Evolutionary conservation across 2,329 filamentous ascomycete genomes (phyloP).

Genomic region (Thelonectria blattea): DNA sequence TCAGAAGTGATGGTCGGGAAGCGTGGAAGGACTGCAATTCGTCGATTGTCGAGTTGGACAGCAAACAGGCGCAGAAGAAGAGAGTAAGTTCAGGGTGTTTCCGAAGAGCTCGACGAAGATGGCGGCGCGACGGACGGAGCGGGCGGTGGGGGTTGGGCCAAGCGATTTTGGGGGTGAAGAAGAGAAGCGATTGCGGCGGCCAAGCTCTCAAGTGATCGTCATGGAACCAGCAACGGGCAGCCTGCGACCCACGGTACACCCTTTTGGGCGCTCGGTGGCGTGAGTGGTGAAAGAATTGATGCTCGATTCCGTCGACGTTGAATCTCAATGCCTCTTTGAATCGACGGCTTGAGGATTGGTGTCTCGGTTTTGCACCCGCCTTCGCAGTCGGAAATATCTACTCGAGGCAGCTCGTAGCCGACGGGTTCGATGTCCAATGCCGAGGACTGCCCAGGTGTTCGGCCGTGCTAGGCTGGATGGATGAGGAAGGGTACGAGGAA

Average conservation of each 20-base stretch:
- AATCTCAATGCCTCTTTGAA: constrained; percentile 2
- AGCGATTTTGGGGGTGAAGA: constrained; percentile 25
- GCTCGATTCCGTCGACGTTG: constrained; percentile 2
- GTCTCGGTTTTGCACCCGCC: no score
- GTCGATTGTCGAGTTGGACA: constrained; percentile 12
- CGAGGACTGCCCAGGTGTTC: not conserved
- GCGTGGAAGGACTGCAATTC: constrained; percentile 16
- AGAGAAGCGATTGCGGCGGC: constrained; percentile 18
- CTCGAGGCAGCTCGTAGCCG: not conserved
- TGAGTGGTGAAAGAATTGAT: constrained; percentile 6
- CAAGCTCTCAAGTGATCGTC: not conserved
- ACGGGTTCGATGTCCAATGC: not conserved
- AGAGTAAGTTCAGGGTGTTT: constrained; percentile 2
- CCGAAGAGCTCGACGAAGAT: constrained; percentile 24
- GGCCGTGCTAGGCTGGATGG: not conserved
- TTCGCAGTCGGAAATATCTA: not conserved
- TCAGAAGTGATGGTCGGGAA: constrained; percentile 18
- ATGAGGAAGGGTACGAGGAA: not conserved
- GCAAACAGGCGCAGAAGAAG: not conserved
- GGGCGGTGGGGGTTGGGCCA: constrained; percentile 28
- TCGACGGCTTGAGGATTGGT: not conserved
- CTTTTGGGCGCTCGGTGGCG: constrained; percentile 1
- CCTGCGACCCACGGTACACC: not conserved
- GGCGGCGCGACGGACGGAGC: constrained; percentile 27
- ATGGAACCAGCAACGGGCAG: not conserved